phyloP scores from a whole-genome alignment of 2,329 filamentous ascomycete genomes.

The Fusarium tjaetaba region DNA sequence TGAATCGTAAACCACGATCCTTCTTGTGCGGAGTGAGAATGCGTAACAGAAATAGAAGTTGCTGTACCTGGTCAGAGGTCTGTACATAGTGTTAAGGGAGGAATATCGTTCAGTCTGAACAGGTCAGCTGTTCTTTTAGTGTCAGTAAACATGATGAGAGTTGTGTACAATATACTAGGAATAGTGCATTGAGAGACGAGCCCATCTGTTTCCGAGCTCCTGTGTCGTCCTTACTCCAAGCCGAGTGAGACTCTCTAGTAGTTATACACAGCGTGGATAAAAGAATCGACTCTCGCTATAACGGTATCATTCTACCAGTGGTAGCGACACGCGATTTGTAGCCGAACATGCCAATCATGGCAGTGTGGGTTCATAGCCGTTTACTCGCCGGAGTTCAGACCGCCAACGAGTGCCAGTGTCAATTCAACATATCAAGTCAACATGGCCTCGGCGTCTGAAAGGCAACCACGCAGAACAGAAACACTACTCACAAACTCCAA shows the following conservation, averaged over 20 bases:
- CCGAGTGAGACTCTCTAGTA: too few relatives aligned
- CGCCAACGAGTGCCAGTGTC: not conserved
- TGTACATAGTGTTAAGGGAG: too few relatives aligned
- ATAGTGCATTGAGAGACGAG: too few relatives aligned
- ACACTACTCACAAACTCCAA: fast-evolving
- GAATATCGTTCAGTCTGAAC: fast-evolving
- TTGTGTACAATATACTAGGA: too few relatives aligned
- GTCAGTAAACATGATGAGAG: fast-evolving
- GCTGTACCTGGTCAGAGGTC: fast-evolving
- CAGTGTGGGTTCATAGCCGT: fast-evolving
- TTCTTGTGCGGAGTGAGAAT: not conserved
- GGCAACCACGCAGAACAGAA: fast-evolving
- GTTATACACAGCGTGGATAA: fast-evolving
- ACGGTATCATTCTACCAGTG: fast-evolving
- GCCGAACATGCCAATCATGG: not conserved
- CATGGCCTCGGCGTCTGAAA: not conserved
- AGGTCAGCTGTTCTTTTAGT: fast-evolving
- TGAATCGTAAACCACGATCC: fast-evolving
- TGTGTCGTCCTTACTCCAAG: fast-evolving
- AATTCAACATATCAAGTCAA: not conserved
- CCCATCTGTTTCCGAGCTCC: too few relatives aligned
- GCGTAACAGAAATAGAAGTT: fast-evolving
- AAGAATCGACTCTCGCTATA: fast-evolving
- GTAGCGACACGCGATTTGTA: fast-evolving
- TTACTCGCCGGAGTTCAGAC: not conserved